These are phyloP conservation scores for Mycena filopes DNA, from an alignment of 768 basidiomycete species.

Conservation along the genomic window DNA sequence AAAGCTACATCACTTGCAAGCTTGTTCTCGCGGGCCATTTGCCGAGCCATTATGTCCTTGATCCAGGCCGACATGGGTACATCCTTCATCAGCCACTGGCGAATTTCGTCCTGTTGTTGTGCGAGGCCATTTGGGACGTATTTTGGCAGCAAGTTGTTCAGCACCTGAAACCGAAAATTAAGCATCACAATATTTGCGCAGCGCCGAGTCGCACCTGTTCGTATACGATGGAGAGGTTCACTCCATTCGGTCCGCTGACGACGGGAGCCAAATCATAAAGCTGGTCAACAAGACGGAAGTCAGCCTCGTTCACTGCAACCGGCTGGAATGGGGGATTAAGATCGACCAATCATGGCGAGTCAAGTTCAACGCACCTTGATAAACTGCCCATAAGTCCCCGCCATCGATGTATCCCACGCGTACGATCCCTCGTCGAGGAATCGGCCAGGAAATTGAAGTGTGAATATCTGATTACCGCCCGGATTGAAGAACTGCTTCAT, in stretches of 20 bases:
- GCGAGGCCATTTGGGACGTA: slow-evolving; percentile 29
- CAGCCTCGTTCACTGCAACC: slow-evolving; percentile 40
- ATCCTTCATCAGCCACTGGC: slow-evolving; percentile 39
- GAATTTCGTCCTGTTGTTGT: slow-evolving; percentile 39
- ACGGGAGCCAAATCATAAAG: slow-evolving; percentile 37
- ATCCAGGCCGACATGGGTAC: slow-evolving; percentile 37
- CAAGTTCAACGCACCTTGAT: slow-evolving; percentile 34
- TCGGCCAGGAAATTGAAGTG: slow-evolving; percentile 42
- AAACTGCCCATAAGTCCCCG: slow-evolving; percentile 34
- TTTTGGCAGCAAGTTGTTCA: slow-evolving; percentile 42
- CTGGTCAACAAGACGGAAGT: slow-evolving; percentile 42
- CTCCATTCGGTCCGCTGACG: slow-evolving; percentile 39
- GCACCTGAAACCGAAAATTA: slow-evolving; percentile 19
- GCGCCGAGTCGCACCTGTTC: slow-evolving; percentile 25
- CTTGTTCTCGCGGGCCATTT: slow-evolving; percentile 22
- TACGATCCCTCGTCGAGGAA: slow-evolving; percentile 36
- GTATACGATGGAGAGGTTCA: slow-evolving; percentile 40
- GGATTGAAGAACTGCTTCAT: slow-evolving; percentile 36
- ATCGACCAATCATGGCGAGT: too few relatives aligned
- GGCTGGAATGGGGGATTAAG: too few relatives aligned
- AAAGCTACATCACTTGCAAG: slow-evolving; percentile 4
- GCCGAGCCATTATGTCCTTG: slow-evolving; percentile 33
- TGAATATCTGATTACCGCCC: slow-evolving; percentile 37
- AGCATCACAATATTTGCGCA: not conserved
- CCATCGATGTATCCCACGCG: slow-evolving; percentile 39